Evolutionary conservation across 2,329 filamentous ascomycete genomes (phyloP), one percentile per base, ranked within the genome.

Genomic region (Talaromyces sp.): DNA sequence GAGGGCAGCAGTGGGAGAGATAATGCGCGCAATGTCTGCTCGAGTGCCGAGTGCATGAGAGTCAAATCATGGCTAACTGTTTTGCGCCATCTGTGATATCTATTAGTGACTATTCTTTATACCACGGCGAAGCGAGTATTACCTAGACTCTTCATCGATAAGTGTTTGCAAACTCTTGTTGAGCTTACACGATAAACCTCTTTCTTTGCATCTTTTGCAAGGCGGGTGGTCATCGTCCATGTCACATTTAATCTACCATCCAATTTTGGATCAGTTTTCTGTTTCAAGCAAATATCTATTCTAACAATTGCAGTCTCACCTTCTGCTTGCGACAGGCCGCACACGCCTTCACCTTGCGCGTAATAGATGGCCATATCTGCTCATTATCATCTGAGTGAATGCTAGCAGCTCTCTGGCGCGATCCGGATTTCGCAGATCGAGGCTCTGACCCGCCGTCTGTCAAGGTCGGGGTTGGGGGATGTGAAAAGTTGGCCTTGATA

Each of bases 311-410:
- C n/a, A 27, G 24, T 59, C 65, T 37, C 56, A 82, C 82, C 76
- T 83, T 83, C 67, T 83, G 81, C 68, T 82, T 83, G 45, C 81
- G 77, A 71, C 82, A 83, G 41, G 81, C 78, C 33, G 81, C 81
- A 70, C 82, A 84, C 13, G 82, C 82, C 37, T 77, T 79, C 62
- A 77, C 75, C 67, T 78, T 79, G 58, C 77, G 74, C 45, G 75
- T 78, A 45, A 77, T 76, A 39, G 70, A 69, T 62, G 72, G 71
- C 57, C 72, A 67, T 41, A 66, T 56, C 14, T 58, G 43, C 19
- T 66, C 65, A 43, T 62, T 63, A 24, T 66, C 65, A 14, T 66
- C 65, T 10, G 65, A 66, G 13, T 64, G 65, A 41, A 35, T 27
- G 35, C 65, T 66, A 14, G 47, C 45, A 57, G 65, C 62, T 52